These are phyloP conservation scores for Ustilago shanxiensis DNA, from an alignment of 1,284 basidiomycete genomes.

Conservation along the genomic window DNA sequence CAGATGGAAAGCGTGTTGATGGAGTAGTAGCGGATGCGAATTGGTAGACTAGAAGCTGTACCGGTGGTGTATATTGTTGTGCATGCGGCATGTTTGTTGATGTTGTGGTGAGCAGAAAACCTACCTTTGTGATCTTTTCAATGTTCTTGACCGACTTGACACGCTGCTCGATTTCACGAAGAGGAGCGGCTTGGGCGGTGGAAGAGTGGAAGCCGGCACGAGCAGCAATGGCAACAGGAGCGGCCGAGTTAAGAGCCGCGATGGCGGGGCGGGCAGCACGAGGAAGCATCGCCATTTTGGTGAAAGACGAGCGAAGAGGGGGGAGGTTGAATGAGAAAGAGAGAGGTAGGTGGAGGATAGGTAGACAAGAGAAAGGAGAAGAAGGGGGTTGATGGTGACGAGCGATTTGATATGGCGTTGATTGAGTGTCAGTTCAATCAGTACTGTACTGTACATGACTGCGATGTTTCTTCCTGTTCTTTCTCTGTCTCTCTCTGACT, in stretches of 20 bases:
- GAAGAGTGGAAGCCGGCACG: constrained; percentile 67
- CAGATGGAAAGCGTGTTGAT: neutral
- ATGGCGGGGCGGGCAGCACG: constrained; percentile 60
- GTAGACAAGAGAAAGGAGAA: constrained; percentile 5
- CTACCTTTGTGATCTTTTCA: constrained; percentile 97
- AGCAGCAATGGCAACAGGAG: constrained; percentile 47
- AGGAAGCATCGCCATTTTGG: constrained; percentile 63
- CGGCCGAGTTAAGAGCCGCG: constrained; percentile 46
- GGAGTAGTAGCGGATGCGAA: neutral
- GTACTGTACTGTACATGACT: too few species aligned
- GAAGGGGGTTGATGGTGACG: constrained; percentile 8
- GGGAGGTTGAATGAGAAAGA: constrained; percentile 4
- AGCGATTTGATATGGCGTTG: constrained; percentile 21
- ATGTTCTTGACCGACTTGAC: constrained; percentile 96
- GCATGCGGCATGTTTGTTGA: neutral
- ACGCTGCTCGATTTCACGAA: constrained; percentile 95
- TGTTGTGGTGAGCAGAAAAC: constrained; percentile 52
- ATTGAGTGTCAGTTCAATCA: neutral
- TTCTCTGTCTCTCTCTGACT: constrained; percentile 13
- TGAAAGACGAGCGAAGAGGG: neutral
- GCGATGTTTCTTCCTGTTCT: neutral
- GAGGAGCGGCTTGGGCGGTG: constrained; percentile 90
- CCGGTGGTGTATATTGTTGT: constrained; percentile 2
- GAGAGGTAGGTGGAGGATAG: constrained; percentile 9
- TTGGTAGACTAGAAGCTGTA: neutral